phyloP scores from a whole-genome alignment of 345 rosid species.

The Balakata baccata region DNA sequence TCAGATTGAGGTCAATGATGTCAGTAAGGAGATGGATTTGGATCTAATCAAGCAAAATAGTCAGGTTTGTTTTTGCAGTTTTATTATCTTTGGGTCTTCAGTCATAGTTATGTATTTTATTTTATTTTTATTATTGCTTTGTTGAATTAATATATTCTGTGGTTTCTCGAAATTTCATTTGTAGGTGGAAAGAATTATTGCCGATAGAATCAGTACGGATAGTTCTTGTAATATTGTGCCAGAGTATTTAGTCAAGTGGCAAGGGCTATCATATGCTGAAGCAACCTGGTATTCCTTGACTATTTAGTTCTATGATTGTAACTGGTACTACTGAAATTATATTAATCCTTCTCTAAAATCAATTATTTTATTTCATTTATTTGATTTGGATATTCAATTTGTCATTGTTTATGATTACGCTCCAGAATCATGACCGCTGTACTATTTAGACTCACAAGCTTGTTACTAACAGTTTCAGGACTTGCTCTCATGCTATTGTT shows the following conservation, averaged over 20 bases:
- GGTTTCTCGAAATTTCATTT: conserved; percentile 25
- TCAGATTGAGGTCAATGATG: conserved; percentile 97
- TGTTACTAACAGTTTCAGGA: background rate
- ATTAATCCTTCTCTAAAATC: background rate
- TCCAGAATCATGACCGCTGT: background rate
- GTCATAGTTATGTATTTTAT: conserved; percentile 2
- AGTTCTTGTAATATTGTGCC: conserved; percentile 65
- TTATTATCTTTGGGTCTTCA: conserved; percentile 4
- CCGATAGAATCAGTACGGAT: conserved; percentile 82
- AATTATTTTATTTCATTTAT: background rate
- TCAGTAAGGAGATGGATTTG: conserved; percentile 98
- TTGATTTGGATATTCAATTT: background rate
- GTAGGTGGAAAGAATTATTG: conserved; percentile 89
- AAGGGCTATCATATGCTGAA: conserved; percentile 98
- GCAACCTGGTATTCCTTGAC: conserved; percentile 72
- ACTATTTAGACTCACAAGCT: background rate
- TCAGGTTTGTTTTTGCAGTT: conserved; percentile 53
- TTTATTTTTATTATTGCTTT: background rate
- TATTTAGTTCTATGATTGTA: conserved; percentile 10
- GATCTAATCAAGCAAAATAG: conserved; percentile 95
- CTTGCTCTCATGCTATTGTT: conserved; percentile 8
- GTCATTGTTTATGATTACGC: background rate
- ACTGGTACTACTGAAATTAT: background rate
- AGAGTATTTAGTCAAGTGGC: conserved; percentile 98
- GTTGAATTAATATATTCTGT: conserved; percentile 10